Percentiles rank a stretch among this genome's conserved stretches.
These are phyloP conservation scores for Combretum micranthum DNA, from an alignment of 345 rosid genomes.

Conservation along the genomic window DNA sequence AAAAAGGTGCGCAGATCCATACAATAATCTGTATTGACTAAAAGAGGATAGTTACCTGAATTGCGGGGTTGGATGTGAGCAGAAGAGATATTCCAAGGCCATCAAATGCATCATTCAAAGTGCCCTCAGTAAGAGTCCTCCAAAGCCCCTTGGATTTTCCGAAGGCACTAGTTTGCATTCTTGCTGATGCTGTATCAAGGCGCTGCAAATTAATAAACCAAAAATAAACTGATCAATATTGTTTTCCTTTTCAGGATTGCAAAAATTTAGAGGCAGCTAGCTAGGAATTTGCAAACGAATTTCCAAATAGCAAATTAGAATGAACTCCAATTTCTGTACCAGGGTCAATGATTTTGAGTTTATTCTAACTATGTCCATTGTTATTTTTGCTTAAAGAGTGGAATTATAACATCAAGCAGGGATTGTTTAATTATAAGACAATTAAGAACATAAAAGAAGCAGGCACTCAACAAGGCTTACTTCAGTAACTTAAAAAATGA, in stretches of 20 bases:
- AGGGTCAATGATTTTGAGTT: too few species aligned
- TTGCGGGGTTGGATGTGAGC: conserved; percentile 69
- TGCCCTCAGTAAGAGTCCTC: conserved; percentile 56
- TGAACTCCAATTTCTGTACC: too few species aligned
- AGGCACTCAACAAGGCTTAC: too few species aligned
- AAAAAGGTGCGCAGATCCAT: not conserved
- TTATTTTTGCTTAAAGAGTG: too few species aligned
- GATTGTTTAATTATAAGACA: too few species aligned
- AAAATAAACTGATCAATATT: not conserved
- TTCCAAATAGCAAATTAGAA: too few species aligned
- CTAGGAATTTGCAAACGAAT: too few species aligned
- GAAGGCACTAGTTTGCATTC: conserved; percentile 81
- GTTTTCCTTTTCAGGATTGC: not conserved
- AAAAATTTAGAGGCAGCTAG: not conserved
- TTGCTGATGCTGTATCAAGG: conserved; percentile 74
- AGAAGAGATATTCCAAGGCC: conserved; percentile 74
- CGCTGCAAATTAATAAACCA: conserved; percentile 40
- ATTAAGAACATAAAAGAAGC: too few species aligned
- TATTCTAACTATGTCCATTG: too few species aligned
- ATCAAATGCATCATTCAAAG: conserved; percentile 51
- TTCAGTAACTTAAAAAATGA: too few species aligned
- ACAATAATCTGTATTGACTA: not conserved
- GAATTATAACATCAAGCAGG: too few species aligned
- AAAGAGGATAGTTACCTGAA: conserved; percentile 42
- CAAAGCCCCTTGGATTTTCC: conserved; percentile 82